Base-by-base conservation (phyloP, 495 filamentous ascomycete species). In the Xylaria curta region DNA sequence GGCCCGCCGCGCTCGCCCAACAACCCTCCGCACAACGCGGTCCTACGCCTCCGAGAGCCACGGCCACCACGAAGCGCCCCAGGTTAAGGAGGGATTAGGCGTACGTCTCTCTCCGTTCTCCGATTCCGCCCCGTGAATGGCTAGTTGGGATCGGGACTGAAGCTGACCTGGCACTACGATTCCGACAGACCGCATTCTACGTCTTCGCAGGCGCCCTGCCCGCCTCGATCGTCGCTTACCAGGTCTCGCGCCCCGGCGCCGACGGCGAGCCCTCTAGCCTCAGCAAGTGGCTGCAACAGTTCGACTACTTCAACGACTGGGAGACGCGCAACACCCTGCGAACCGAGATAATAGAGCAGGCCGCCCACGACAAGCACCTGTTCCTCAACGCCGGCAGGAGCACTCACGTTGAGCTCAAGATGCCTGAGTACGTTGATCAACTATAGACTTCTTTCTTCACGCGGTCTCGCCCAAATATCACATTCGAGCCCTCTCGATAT, bases 351-450 rank as follows among this genome's bases (percentile, higher is more conserved):
- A 59, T 84, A 61, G 77, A 85, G 73, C 82, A 87, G 77, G 85
- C 85, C n/a, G 83, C 83, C 62, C 79, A 80, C 72, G 85, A 87
- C 77, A 83, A 78, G 77, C 82, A 85, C 71, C 79, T 87, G 31
- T 75, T 86, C 65, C 65, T 73, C 31, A 60, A 78, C 63, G 72
- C 74, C 54, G 71, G 74, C 67, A 78, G 74, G 73, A 81, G 73
- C 76, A 71, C 44, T 12, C 76, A 80, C 72, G 64, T 80, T 67
- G 85, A 87, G 68, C 77, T 86, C 67, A 81, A 73, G 70, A 84
- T 75, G 56, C 85, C 85, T 31, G 85, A 87, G 85, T 87, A 84
- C 42, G 85, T 85, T 53, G 28, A 47, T 15, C 66, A 42, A 17
- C 21, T 46, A 49, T 42, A 36, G 40, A 51, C 40, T 13, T 49